These are phyloP conservation scores for Parasitella parasitica DNA, from an alignment of 371 early-diverging fungal genomes.

Conservation along the genomic window DNA sequence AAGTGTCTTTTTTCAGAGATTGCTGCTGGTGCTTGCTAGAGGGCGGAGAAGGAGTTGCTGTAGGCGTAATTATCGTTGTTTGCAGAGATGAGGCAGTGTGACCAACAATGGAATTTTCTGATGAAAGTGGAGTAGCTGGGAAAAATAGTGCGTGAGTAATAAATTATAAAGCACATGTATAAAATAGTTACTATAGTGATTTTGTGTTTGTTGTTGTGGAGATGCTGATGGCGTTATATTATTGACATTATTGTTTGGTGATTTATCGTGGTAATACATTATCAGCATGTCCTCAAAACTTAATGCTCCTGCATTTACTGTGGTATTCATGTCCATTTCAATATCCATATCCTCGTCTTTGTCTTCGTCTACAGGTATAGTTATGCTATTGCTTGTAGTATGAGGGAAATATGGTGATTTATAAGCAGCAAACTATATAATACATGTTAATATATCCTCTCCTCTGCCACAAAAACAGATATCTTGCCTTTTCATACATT, in stretches of 20 bases:
- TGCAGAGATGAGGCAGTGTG: neutral
- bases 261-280: slow-evolving; percentile 20
- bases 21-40: neutral
- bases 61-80: neutral
- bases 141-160: slow-evolving; percentile 15
- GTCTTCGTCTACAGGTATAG: slow-evolving; percentile 20
- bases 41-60: neutral
- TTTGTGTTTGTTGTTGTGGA: neutral
- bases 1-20: neutral
- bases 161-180: neutral
- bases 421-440: neutral
- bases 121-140: slow-evolving; percentile 13
- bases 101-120: slow-evolving; percentile 15
- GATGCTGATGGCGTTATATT: neutral
- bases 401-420: slow-evolving; percentile 5
- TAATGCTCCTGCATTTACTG: slow-evolving; percentile 25
- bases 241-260: neutral
- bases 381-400: slow-evolving; percentile 26
- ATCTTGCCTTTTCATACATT: slow-evolving; percentile 4
- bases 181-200: neutral
- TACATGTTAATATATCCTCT: neutral
- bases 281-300: slow-evolving; percentile 31
- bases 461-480: neutral
- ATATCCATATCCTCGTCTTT: slow-evolving; percentile 3
- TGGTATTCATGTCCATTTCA: slow-evolving; percentile 7